A percentile compares a stretch with the other conserved stretches of the same genome.
Evolutionary conservation across 2,329 filamentous ascomycete species (phyloP).

Genomic region (Cordyceps cicadae): DNA sequence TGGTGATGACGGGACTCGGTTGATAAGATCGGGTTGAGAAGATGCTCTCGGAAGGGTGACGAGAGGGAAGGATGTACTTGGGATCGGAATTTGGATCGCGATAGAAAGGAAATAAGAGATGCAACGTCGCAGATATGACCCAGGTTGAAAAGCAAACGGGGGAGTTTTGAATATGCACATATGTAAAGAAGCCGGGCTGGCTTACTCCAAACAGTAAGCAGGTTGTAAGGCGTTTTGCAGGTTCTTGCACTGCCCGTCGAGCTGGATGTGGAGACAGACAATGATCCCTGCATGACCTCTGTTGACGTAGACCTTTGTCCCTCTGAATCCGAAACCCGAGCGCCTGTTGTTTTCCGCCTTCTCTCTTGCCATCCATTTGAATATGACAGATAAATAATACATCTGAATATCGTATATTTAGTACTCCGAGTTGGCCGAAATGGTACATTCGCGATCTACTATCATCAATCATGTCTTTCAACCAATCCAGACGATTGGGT

Average conservation of each 20-base stretch:
- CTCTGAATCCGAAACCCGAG: neutral
- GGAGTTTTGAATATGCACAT: neutral
- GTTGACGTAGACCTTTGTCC: neutral
- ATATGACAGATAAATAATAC: neutral
- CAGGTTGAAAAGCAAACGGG: neutral
- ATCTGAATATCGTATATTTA: neutral
- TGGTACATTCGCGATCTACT: neutral
- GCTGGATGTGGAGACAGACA: neutral
- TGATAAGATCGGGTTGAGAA: neutral
- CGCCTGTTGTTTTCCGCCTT: neutral
- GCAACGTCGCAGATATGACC: too few species aligned
- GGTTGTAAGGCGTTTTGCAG: slow-evolving; percentile 1
- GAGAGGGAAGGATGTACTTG: neutral
- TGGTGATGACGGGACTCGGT: neutral
- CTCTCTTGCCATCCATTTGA: neutral
- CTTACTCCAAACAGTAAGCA: slow-evolving; percentile 7
- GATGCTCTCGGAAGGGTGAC: neutral
- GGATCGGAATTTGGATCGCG: too few species aligned
- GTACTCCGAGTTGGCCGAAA: neutral
- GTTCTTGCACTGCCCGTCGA: neutral
- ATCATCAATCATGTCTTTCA: neutral
- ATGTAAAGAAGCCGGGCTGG: neutral
- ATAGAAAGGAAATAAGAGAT: too few species aligned
- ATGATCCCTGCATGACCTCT: neutral
- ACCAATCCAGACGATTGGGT: neutral